Percentiles rank a stretch among this genome's conserved stretches.
phyloP scores from a whole-genome alignment of 306 rosid species.

The Cucumis hystrix region DNA sequence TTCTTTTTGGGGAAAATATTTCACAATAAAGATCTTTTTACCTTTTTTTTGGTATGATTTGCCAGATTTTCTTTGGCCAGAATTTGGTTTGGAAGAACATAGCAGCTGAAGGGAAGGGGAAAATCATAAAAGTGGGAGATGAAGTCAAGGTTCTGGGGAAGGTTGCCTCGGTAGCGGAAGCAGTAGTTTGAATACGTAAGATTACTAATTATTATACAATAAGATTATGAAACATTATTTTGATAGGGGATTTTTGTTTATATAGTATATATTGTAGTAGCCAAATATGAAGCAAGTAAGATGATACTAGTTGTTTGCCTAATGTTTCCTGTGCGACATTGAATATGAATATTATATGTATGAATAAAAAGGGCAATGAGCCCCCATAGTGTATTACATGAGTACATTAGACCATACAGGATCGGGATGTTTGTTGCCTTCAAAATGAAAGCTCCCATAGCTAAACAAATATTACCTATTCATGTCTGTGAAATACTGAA shows the following conservation, averaged over 20 bases:
- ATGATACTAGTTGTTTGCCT: background rate
- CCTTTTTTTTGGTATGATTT: background rate
- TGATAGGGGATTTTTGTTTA: background rate
- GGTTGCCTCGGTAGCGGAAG: conserved; percentile 48
- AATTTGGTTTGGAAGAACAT: conserved; percentile 52
- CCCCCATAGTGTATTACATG: too few relatives aligned
- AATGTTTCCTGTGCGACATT: background rate
- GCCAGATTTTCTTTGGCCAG: conserved; percentile 78
- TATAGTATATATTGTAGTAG: background rate
- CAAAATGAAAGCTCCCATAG: too few relatives aligned
- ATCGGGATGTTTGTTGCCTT: too few relatives aligned
- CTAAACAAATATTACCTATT: too few relatives aligned
- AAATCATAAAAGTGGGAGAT: conserved; percentile 42
- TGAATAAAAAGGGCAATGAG: background rate
- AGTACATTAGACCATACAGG: too few relatives aligned
- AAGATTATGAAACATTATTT: background rate
- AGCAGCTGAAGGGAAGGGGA: conserved; percentile 27
- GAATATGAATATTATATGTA: background rate
- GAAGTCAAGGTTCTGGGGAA: conserved; percentile 32
- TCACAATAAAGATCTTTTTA: background rate
- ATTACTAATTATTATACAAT: background rate
- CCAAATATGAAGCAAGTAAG: background rate
- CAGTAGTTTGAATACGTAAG: conserved; percentile 42
- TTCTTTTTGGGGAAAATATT: conserved; percentile 4
- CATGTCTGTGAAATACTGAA: too few relatives aligned